These are phyloP conservation scores for Lactarius indigo DNA, from an alignment of 768 basidiomycete genomes.

Conservation along the genomic window DNA sequence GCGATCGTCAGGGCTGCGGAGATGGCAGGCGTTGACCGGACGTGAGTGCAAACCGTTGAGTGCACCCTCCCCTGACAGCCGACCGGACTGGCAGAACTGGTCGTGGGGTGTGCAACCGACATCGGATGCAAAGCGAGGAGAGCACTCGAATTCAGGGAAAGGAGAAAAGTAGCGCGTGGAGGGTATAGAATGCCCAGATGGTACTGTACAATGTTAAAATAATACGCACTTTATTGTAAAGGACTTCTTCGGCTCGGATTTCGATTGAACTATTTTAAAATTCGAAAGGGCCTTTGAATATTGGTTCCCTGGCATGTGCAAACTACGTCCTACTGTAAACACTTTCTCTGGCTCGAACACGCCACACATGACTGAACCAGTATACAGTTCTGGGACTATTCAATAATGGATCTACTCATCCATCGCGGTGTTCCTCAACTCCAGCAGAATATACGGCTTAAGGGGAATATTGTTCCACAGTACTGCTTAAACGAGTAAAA, in stretches of 20 bases:
- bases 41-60: slow-evolving; percentile 61
- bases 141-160: slow-evolving; percentile 52
- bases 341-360: too few relatives aligned
- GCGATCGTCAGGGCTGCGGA: slow-evolving; percentile 64
- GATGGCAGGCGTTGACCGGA: slow-evolving; percentile 57
- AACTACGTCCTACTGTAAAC: too few relatives aligned
- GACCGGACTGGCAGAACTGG: not conserved
- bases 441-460: too few relatives aligned
- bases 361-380: too few relatives aligned
- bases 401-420: too few relatives aligned
- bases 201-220: not conserved
- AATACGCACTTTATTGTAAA: not conserved
- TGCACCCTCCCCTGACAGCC: slow-evolving; percentile 8
- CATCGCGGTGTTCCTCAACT: too few relatives aligned
- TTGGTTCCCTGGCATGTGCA: too few relatives aligned
- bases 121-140: slow-evolving; percentile 67
- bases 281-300: too few relatives aligned
- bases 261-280: too few relatives aligned
- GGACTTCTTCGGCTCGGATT: not conserved
- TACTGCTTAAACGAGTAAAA: too few relatives aligned
- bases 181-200: not conserved
- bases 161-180: slow-evolving; percentile 23
- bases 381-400: too few relatives aligned
- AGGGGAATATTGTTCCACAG: too few relatives aligned
- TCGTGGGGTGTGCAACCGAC: slow-evolving; percentile 73